Evolutionary conservation across 805 yeast genomes (phyloP), one percentile per base, ranked within the genome.

Genomic region (Candida awuae): DNA sequence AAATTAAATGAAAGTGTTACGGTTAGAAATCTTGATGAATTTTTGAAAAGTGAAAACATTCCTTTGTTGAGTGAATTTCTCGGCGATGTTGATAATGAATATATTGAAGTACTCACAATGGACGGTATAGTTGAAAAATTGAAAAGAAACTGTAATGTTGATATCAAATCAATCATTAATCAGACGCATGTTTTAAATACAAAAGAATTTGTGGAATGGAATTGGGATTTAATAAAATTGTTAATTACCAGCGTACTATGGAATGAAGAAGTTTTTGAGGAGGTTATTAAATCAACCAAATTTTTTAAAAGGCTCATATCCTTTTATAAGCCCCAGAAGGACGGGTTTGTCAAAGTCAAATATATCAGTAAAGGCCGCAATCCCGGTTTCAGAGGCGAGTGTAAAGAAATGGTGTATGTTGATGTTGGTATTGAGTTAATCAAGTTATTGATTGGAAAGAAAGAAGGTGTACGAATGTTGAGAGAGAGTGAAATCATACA

Each of bases 301-400:
- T 85, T 92, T 51, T 68, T 88, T 55, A 88, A 90, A 54, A 64
- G 96, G 40, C 56, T 92, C 19, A 58, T 88, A 50, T 84, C 95
- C 2, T 92, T 90, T 55, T 90, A 78, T 55, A 68, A 97, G 38
- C 98, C 99, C 0, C 82, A 88, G 63, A 88, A 94, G 59, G 77
- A 80, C 51, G 66, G 96, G 39, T 90, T 87, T 58, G 67, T 83
- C 13, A 26, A 29, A 14, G 26, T 41, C 2, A 4, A 8, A 17
- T n/a, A n/a, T n/a, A n/a, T n/a, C n/a, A n/a, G n/a, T n/a, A n/a
- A n/a, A n/a, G n/a, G n/a, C n/a, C n/a, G n/a, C n/a, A n/a, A n/a
- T n/a, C n/a, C n/a, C n/a, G n/a, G n/a, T n/a, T n/a, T n/a, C n/a
- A 19, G 16, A 4, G 25, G 13, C 20, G 26, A 18, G 15, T 32